phyloP scores from a whole-genome alignment of 306 rosid genomes.

The Prinsepia uniflora region DNA sequence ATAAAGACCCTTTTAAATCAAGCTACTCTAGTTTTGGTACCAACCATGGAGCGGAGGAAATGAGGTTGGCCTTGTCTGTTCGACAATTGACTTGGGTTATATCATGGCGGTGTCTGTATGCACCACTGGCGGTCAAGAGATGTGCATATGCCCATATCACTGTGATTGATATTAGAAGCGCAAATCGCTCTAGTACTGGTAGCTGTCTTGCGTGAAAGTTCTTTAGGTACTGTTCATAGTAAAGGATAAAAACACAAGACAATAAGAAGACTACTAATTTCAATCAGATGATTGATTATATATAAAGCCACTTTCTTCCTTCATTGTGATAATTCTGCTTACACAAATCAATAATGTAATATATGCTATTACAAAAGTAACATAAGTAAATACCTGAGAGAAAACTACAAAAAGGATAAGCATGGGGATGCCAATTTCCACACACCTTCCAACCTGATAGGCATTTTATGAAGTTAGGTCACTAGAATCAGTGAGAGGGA shows the following conservation, averaged over 20 bases:
- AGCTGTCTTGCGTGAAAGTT: slow-evolving; percentile 64
- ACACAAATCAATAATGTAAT: background rate
- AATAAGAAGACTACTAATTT: slow-evolving; percentile 9
- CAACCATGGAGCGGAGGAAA: slow-evolving; percentile 96
- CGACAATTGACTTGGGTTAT: slow-evolving; percentile 72
- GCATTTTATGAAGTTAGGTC: slow-evolving; percentile 9
- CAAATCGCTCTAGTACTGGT: slow-evolving; percentile 81
- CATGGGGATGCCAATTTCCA: slow-evolving; percentile 97
- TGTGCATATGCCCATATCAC: slow-evolving; percentile 99
- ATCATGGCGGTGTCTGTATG: slow-evolving; percentile 82
- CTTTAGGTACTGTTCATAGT: slow-evolving; percentile 70
- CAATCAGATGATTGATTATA: background rate
- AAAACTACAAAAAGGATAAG: slow-evolving; percentile 65
- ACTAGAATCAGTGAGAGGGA: background rate
- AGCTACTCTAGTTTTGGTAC: slow-evolving; percentile 24
- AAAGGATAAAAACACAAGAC: slow-evolving; percentile 17
- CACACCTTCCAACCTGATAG: slow-evolving; percentile 88
- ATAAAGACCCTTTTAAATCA: background rate
- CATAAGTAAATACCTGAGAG: slow-evolving; percentile 63
- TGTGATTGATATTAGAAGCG: slow-evolving; percentile 78
- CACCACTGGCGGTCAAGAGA: slow-evolving; percentile 92
- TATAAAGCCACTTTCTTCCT: background rate
- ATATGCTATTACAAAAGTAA: background rate
- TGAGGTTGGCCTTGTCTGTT: slow-evolving; percentile 83
- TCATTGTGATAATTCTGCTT: background rate